phyloP scores from a whole-genome alignment of 805 yeast genomes.

The Zygosaccharomyces pseudorouxii region DNA sequence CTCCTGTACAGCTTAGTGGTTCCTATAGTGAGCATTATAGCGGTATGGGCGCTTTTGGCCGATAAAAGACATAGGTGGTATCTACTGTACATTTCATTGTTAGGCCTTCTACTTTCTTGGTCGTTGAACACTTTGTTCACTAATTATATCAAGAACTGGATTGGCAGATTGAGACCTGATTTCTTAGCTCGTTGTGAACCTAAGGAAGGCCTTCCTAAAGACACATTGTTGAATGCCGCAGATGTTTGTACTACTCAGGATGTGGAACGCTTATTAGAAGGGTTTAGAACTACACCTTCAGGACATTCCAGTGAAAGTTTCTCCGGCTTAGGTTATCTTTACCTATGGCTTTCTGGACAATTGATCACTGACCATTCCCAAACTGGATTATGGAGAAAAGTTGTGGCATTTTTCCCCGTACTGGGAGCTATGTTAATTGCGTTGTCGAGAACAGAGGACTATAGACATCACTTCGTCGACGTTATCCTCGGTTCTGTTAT shows the following conservation, averaged over 20 bases:
- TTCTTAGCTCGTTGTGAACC: conserved; percentile 84
- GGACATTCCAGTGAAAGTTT: conserved; percentile 75
- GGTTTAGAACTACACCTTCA: conserved; percentile 77
- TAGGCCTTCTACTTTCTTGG: conserved; percentile 63
- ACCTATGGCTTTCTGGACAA: conserved; percentile 69
- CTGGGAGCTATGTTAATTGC: conserved; percentile 76
- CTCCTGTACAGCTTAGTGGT: conserved; percentile 48
- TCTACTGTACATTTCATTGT: conserved; percentile 55
- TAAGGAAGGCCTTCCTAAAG: conserved; percentile 48
- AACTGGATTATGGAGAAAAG: conserved; percentile 61
- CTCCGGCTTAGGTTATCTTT: conserved; percentile 58
- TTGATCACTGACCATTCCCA: conserved; percentile 44
- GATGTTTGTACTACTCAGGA: conserved; percentile 62
- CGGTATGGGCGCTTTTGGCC: conserved; percentile 32
- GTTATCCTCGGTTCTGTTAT: conserved; percentile 66
- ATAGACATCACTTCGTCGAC: conserved; percentile 89
- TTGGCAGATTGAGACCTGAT: conserved; percentile 92
- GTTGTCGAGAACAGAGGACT: conserved; percentile 81
- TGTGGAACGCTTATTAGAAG: conserved; percentile 48
- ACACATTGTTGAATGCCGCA: conserved; percentile 51
- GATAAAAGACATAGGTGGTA: conserved; percentile 52
- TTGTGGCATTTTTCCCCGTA: conserved; percentile 50
- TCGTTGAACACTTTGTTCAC: conserved; percentile 60
- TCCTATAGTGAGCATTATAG: conserved; percentile 44
- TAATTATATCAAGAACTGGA: conserved; percentile 71